phyloP scores from a whole-genome alignment of 768 basidiomycete genomes.

The Pseudohyphozyma bogoriensis region DNA sequence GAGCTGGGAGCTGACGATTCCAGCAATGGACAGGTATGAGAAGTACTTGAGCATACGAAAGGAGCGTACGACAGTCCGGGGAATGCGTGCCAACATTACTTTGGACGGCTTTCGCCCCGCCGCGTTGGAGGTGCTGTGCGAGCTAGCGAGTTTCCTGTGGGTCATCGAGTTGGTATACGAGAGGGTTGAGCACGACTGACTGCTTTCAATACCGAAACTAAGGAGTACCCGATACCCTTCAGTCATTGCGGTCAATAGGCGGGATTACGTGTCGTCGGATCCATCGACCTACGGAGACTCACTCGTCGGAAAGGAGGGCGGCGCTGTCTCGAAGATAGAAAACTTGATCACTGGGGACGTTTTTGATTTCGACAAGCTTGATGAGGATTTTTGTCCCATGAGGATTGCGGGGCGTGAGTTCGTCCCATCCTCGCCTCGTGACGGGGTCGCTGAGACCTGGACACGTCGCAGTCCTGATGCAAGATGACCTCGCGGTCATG shows the following conservation, averaged over 20 bases:
- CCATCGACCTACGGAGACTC: background rate
- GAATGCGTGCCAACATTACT: slow-evolving; percentile 45
- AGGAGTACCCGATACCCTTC: slow-evolving; percentile 55
- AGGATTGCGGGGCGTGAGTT: slow-evolving; percentile 38
- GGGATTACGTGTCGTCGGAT: slow-evolving; percentile 28
- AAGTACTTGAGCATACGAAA: slow-evolving; percentile 43
- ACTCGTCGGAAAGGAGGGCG: background rate
- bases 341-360: slow-evolving; percentile 35
- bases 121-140: slow-evolving; percentile 39
- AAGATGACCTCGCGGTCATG: slow-evolving; percentile 37
- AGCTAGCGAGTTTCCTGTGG: slow-evolving; percentile 57
- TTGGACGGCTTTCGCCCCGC: slow-evolving; percentile 44
- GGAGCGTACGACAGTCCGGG: slow-evolving; percentile 49
- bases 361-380: slow-evolving; percentile 45
- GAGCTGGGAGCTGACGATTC: background rate
- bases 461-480: slow-evolving; percentile 7
- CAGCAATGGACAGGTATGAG: background rate
- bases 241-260: slow-evolving; percentile 48
- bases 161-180: no score
- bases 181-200: no score
- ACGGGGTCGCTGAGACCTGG: slow-evolving; percentile 49
- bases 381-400: slow-evolving; percentile 41
- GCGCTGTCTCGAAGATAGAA: background rate
- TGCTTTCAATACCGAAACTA: no score
- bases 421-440: slow-evolving; percentile 51